Percentiles rank a stretch among this genome's conserved stretches.
These are phyloP conservation scores for Allomyces macrogynus DNA, from an alignment of 192 early-diverging fungal genomes.

Conservation along the genomic window DNA sequence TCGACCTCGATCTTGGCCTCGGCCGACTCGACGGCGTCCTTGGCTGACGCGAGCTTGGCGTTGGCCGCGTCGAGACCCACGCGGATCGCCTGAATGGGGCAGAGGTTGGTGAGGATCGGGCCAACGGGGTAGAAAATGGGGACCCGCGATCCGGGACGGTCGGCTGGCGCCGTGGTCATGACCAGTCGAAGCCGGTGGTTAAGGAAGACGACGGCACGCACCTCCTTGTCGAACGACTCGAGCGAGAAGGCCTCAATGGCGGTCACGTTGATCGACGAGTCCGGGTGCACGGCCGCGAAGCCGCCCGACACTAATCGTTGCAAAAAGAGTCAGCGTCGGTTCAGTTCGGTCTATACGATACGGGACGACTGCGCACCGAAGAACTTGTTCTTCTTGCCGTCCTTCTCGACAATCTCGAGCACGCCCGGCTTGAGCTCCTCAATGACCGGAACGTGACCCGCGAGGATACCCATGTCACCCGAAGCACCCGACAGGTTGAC, in stretches of 20 bases:
- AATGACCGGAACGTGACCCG: conserved; percentile 91
- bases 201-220: conserved; percentile 7
- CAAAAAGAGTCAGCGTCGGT: too few relatives aligned
- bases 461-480: conserved; percentile 95
- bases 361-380: conserved; percentile 51
- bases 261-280: conserved; percentile 91
- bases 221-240: conserved; percentile 67
- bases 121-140: too few relatives aligned
- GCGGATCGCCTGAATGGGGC: conserved; percentile 31
- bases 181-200: neutral
- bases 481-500: conserved; percentile 82
- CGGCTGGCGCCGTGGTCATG: too few relatives aligned
- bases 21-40: conserved; percentile 57
- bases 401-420: conserved; percentile 57
- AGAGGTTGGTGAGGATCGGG: neutral
- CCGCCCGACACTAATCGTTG: conserved; percentile 67
- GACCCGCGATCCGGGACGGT: too few relatives aligned
- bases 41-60: conserved; percentile 33
- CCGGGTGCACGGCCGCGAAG: conserved; percentile 89
- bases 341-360: too few relatives aligned
- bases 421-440: conserved; percentile 84
- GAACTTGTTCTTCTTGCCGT: conserved; percentile 62
- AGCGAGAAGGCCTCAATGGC: conserved; percentile 82
- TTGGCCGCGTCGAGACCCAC: conserved; percentile 62
- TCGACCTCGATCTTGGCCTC: conserved; percentile 71